Conservation (phyloP, 164 flowering plant genomes). For the Chloranthus sessilifolius region DNA sequence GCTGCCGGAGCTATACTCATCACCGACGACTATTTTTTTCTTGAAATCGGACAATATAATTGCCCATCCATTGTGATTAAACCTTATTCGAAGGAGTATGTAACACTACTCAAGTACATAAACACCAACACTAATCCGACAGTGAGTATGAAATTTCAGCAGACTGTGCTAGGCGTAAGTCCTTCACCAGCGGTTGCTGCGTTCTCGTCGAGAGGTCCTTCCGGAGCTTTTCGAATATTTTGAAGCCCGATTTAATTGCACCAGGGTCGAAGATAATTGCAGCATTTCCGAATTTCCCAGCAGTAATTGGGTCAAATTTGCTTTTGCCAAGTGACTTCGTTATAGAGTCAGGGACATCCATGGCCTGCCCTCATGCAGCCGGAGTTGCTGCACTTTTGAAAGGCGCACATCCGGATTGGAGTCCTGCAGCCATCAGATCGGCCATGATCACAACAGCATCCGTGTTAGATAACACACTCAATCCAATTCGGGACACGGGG, state of each 20-base stretch:
- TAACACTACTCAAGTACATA: not conserved
- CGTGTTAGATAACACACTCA: conserved; percentile 30
- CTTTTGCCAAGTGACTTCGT: conserved; percentile 34
- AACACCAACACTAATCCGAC: not conserved
- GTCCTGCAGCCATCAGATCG: conserved; percentile 66
- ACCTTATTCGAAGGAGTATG: conserved; percentile 18
- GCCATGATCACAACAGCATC: conserved; percentile 70
- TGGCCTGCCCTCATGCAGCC: conserved; percentile 67
- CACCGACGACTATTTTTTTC: conserved; percentile 12
- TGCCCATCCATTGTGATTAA: conserved; percentile 30
- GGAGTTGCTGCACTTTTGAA: conserved; percentile 61
- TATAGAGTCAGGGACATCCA: conserved; percentile 61
- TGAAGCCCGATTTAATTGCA: conserved; percentile 62
- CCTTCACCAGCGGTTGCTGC: conserved; percentile 44
- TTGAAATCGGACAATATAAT: not conserved
- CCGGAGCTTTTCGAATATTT: conserved; percentile 27
- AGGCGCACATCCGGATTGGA: conserved; percentile 60
- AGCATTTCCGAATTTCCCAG: conserved; percentile 17
- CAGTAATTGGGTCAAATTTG: not conserved
- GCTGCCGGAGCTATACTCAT: conserved; percentile 30
- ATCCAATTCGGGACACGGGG: conserved; percentile 36
- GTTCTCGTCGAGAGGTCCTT: conserved; percentile 55
- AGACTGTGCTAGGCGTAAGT: conserved; percentile 33
- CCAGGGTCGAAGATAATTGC: conserved; percentile 53
- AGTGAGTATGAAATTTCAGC: conserved; percentile 37